Conservation (phyloP, 2,329 filamentous ascomycete genomes). For the Lecanicillium sp. region DNA sequence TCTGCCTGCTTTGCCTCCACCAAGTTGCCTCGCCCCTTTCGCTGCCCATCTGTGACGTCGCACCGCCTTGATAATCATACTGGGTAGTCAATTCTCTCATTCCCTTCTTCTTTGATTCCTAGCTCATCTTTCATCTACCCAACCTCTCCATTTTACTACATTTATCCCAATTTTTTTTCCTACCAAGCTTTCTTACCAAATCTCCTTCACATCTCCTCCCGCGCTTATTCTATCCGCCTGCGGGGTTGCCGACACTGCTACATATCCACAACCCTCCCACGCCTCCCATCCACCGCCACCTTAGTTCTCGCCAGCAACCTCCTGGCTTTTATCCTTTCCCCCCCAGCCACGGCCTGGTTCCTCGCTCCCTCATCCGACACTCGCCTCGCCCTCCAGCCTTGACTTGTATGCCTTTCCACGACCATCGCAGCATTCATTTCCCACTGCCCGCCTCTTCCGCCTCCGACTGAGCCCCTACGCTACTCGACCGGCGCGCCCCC, state of each 20-base stretch:
- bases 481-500: background rate
- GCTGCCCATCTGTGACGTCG: background rate
- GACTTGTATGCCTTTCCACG: no score
- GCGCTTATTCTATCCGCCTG: constrained; percentile 14
- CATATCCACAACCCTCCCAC: constrained; percentile 1
- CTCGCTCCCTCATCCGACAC: background rate
- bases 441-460: no score
- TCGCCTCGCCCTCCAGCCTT: background rate
- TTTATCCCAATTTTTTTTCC: background rate
- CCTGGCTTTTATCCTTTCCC: no score
- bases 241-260: constrained; percentile 10
- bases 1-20: constrained; percentile 11
- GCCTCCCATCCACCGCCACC: background rate
- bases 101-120: background rate
- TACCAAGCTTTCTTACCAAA: background rate
- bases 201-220: background rate
- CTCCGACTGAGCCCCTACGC: no score
- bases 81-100: background rate
- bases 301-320: no score
- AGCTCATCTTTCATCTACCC: no score
- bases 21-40: constrained; percentile 7
- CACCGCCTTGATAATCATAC: no score
- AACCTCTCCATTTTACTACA: background rate
- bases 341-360: no score
- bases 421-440: no score